These are phyloP conservation scores for Talaromyces nanjingensis DNA, from an alignment of 495 filamentous ascomycete genomes.

Conservation along the genomic window DNA sequence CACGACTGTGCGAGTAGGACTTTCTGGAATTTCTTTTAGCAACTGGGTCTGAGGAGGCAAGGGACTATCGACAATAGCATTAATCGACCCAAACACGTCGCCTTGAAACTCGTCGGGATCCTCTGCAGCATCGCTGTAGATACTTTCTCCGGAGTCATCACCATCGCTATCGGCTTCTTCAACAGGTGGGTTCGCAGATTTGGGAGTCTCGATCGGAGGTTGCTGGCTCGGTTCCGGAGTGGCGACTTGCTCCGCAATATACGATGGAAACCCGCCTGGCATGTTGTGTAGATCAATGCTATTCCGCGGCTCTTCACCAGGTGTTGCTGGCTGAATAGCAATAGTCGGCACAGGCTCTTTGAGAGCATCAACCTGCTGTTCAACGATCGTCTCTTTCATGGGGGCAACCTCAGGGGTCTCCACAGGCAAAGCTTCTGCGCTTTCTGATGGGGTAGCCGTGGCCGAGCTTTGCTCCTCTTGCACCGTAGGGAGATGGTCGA, in stretches of 20 bases:
- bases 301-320: conserved; percentile 29
- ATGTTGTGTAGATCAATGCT: conserved; percentile 29
- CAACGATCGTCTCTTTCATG: conserved; percentile 32
- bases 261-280: conserved; percentile 31
- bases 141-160: conserved; percentile 53
- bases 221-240: neutral
- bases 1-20: conserved; percentile 7
- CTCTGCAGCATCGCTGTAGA: conserved; percentile 87
- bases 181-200: neutral
- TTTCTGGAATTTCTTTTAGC: conserved; percentile 9
- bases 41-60: conserved; percentile 1
- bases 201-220: neutral
- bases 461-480: conserved; percentile 36
- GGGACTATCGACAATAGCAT: conserved; percentile 72
- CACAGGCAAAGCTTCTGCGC: conserved; percentile 53
- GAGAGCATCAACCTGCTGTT: neutral
- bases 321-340: conserved; percentile 39
- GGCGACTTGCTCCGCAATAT: neutral
- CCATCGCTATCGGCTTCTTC: conserved; percentile 27
- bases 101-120: conserved; percentile 61
- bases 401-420: conserved; percentile 51
- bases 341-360: conserved; percentile 34
- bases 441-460: conserved; percentile 15
- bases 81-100: conserved; percentile 73
- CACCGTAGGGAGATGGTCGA: neutral